Evolutionary conservation across 2,329 filamentous ascomycete species (phyloP).

Genomic region (Apiospora malaysiana): DNA sequence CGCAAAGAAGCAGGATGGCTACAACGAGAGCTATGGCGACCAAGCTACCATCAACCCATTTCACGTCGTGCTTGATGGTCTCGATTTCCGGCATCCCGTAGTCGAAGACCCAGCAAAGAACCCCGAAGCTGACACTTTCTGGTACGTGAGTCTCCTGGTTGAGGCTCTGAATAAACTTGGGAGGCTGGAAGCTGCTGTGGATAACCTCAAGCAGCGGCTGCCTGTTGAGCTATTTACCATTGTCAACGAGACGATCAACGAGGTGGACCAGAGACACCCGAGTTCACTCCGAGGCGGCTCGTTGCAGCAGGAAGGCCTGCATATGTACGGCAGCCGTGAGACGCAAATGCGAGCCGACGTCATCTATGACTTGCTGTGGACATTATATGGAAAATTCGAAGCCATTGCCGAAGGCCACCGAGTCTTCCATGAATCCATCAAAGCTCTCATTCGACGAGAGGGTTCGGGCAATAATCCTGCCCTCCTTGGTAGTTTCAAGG

Average conservation of each 20-base stretch:
- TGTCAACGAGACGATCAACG: slow-evolving; percentile 92
- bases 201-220: slow-evolving; percentile 89
- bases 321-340: slow-evolving; percentile 70
- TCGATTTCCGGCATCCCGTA: slow-evolving; percentile 67
- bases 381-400: slow-evolving; percentile 94
- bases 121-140: slow-evolving; percentile 93
- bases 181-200: slow-evolving; percentile 82
- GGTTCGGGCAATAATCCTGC: slow-evolving; percentile 67
- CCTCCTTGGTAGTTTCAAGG: slow-evolving; percentile 88
- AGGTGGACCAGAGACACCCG: slow-evolving; percentile 93
- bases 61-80: slow-evolving; percentile 62
- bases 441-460: slow-evolving; percentile 83
- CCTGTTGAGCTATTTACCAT: slow-evolving; percentile 93
- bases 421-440: slow-evolving; percentile 90
- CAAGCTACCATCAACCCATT: slow-evolving; percentile 58
- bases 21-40: slow-evolving; percentile 55
- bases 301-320: slow-evolving; percentile 59
- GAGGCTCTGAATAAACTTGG: slow-evolving; percentile 91
- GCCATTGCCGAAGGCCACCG: slow-evolving; percentile 95
- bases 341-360: slow-evolving; percentile 82
- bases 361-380: slow-evolving; percentile 89
- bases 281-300: slow-evolving; percentile 70
- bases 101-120: slow-evolving; percentile 91
- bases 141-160: slow-evolving; percentile 85
- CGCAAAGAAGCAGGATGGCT: slow-evolving; percentile 67